These are phyloP conservation scores for Pestalotiopsis sp. DNA, from an alignment of 2,329 filamentous ascomycete genomes.

Conservation along the genomic window DNA sequence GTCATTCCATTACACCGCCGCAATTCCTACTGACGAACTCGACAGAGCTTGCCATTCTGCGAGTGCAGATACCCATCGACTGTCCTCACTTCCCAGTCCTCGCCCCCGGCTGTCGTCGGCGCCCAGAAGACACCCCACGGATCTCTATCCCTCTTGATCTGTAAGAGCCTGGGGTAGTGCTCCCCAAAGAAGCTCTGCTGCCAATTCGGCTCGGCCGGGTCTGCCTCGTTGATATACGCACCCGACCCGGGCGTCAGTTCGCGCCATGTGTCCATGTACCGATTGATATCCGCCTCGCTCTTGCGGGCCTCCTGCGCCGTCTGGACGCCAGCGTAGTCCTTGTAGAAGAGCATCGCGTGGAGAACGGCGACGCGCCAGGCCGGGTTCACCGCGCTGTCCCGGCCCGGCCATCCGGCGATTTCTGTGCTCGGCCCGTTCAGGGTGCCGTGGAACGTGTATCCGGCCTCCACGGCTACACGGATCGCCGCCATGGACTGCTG, in stretches of 20 bases:
- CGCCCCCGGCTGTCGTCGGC: constrained; percentile 16
- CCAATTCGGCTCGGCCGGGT: constrained; percentile 3
- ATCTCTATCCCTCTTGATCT: constrained; percentile 13
- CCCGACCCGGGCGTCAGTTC: constrained; percentile 2
- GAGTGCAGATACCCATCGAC: constrained; percentile 9
- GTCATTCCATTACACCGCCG: neutral
- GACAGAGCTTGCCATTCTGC: constrained; percentile 1
- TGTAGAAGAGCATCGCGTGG: constrained; percentile 3
- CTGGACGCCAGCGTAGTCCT: constrained; percentile 1
- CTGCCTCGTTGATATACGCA: neutral
- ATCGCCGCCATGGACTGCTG: constrained; percentile 30
- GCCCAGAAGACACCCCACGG: constrained; percentile 21
- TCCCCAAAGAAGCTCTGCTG: constrained; percentile 6
- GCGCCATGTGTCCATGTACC: neutral
- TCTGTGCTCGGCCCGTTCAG: constrained; percentile 29
- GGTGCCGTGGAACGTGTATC: constrained; percentile 35
- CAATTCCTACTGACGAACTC: neutral
- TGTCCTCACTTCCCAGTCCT: constrained; percentile 15
- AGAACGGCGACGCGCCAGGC: constrained; percentile 36
- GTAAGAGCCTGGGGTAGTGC: constrained; percentile 10
- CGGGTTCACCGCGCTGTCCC: constrained; percentile 39
- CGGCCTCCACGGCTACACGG: constrained; percentile 37
- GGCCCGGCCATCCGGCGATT: constrained; percentile 30
- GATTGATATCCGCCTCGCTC: constrained; percentile 2
- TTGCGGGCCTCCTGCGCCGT: neutral